Conservation (phyloP, 2,329 filamentous ascomycete species). For the Shiraia sp. region DNA sequence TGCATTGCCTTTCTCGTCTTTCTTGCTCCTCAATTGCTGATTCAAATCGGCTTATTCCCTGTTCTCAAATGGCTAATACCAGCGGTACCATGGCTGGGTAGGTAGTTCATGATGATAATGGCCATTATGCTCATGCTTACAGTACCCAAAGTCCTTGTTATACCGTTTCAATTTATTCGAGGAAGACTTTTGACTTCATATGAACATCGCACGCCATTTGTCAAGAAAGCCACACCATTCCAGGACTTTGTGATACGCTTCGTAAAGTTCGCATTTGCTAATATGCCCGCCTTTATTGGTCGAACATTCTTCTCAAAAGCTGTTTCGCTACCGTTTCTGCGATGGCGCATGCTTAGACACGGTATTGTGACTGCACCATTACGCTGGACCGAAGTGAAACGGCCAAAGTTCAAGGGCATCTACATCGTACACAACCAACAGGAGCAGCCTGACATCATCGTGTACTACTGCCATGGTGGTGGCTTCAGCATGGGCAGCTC, state of each 20-base stretch:
- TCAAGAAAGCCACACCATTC: slow-evolving; percentile 71
- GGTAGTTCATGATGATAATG: slow-evolving; percentile 16
- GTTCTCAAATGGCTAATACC: slow-evolving; percentile 62
- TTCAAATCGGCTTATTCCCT: slow-evolving; percentile 65
- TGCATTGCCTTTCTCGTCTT: slow-evolving; percentile 73
- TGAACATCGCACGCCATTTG: slow-evolving; percentile 61
- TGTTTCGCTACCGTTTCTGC: slow-evolving; percentile 73
- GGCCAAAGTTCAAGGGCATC: slow-evolving; percentile 63
- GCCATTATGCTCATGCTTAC: slow-evolving; percentile 31
- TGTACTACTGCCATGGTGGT: slow-evolving; percentile 83
- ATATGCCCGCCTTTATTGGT: slow-evolving; percentile 69
- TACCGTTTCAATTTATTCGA: slow-evolving; percentile 62
- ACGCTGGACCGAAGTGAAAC: slow-evolving; percentile 64
- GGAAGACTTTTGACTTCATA: slow-evolving; percentile 59
- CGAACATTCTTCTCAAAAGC: slow-evolving; percentile 77
- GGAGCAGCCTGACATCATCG: slow-evolving; percentile 70
- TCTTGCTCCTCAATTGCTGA: slow-evolving; percentile 71
- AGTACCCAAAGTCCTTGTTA: slow-evolving; percentile 54
- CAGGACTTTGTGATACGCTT: slow-evolving; percentile 78
- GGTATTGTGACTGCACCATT: slow-evolving; percentile 66
- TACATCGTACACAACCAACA: slow-evolving; percentile 69
- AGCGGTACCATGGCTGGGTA: slow-evolving; percentile 73
- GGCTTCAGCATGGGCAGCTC: slow-evolving; percentile 82
- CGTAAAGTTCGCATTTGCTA: slow-evolving; percentile 76
- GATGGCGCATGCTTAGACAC: slow-evolving; percentile 75